Evolutionary conservation across 768 basidiomycete genomes (phyloP).

Genomic region (Nidularia pulvinata): DNA sequence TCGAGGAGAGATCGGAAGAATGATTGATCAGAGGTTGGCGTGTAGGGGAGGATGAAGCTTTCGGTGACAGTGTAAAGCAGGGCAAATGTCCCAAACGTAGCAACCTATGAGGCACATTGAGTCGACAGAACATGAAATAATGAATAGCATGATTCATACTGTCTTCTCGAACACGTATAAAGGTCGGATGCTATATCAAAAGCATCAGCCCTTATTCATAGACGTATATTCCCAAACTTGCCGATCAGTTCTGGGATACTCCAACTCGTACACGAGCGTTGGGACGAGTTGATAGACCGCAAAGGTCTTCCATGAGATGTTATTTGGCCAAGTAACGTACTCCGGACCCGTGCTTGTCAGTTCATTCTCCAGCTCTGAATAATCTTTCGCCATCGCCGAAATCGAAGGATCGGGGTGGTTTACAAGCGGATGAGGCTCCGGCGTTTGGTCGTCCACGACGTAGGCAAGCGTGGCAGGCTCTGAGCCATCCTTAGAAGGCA

Average conservation of each 20-base stretch:
- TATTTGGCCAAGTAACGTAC: constrained; percentile 79
- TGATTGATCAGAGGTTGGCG: constrained; percentile 65
- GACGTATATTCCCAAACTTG: constrained; percentile 25
- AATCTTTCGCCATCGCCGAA: constrained; percentile 69
- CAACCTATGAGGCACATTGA: constrained; percentile 37
- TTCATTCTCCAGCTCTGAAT: constrained; percentile 76
- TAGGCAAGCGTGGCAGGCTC: constrained; percentile 4
- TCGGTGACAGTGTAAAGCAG: constrained; percentile 94
- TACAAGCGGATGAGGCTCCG: constrained; percentile 44
- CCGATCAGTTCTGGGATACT: constrained; percentile 91
- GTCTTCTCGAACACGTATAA: constrained; percentile 83
- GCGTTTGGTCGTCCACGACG: constrained; percentile 8
- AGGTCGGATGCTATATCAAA: constrained; percentile 57
- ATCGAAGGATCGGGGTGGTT: constrained; percentile 70
- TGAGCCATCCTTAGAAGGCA: constrained; percentile 3
- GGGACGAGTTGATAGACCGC: constrained; percentile 86
- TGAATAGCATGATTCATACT: constrained; percentile 10
- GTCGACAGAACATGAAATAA: background rate
- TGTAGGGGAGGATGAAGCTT: constrained; percentile 88
- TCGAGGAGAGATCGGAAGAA: constrained; percentile 81
- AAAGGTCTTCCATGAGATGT: constrained; percentile 82
- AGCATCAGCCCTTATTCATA: background rate
- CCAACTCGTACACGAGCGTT: constrained; percentile 93
- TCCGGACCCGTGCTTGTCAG: constrained; percentile 71
- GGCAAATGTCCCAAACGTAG: constrained; percentile 95